Evolutionary conservation across 306 rosid species (phyloP), one percentile per base, ranked within the genome.

Genomic region (Parietaria judaica): DNA sequence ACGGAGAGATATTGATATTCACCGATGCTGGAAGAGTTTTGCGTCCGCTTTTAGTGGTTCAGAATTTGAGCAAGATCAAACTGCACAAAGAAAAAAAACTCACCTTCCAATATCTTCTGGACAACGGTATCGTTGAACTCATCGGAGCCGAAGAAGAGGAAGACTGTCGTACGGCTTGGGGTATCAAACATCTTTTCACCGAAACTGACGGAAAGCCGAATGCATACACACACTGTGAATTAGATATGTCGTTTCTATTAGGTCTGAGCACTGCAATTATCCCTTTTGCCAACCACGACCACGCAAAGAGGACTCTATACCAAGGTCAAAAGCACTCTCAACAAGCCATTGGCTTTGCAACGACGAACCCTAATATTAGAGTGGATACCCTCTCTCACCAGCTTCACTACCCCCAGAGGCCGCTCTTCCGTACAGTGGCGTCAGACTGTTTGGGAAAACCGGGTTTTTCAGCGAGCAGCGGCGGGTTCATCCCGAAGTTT

Each of bases 141-240:
- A 66, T 94, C 60, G 99, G 99, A 60, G 74, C 94, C 8, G 99
- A 94, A 76, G 99, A 94, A 81, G 97, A 94, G 70, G 99, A 94
- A 73, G 99, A 94, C 61, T 94, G 96, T 58, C 58, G 74, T 7
- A 79, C 81, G 44, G 99, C 97, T 13, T 94, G 99, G 99, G 85
- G 80, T 46, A 60, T 88, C 60, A 68, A 69, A 16, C 68, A 80
- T 73, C 79, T 94, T 46, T 77, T 81, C 63, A 81, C 15, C 71
- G 79, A 85, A 69, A 72, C 72, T 34, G 61, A 72, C 56, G 89
- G 91, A 16, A 90, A 73, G 31, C 56, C 74, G 49, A 65, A 48
- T 1, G 76, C 76, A 68, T 86, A 88, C 72, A 84, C 99, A 2
- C 99, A 94, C 64, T 94, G 99, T 64, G 99, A 94, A 63, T 96